phyloP scores from a whole-genome alignment of 768 basidiomycete genomes.

The Suillus occidentalis region DNA sequence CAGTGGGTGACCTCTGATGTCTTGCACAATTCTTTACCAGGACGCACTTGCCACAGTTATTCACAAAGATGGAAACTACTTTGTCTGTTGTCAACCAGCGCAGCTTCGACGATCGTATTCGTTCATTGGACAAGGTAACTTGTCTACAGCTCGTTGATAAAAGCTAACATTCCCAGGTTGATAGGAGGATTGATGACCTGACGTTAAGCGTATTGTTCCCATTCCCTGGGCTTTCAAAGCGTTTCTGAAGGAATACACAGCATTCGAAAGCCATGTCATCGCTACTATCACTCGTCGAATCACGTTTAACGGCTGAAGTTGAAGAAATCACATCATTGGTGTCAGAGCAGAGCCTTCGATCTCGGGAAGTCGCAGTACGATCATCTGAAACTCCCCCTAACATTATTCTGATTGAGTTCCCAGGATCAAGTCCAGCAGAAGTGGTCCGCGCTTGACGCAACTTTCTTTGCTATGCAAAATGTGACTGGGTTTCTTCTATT shows the following conservation, averaged over 20 bases:
- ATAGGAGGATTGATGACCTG: constrained; percentile 23
- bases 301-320: neutral
- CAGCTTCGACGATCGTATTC: constrained; percentile 20
- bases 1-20: constrained; percentile 15
- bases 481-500: constrained; percentile 18
- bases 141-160: neutral
- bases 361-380: constrained; percentile 20
- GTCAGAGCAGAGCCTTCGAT: neutral
- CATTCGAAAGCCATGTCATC: constrained; percentile 29
- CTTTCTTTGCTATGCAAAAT: constrained; percentile 30
- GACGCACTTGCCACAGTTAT: constrained; percentile 21
- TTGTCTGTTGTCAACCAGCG: constrained; percentile 22
- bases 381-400: neutral
- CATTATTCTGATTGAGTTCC: constrained; percentile 12
- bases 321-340: neutral
- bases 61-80: constrained; percentile 20
- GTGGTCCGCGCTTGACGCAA: constrained; percentile 25
- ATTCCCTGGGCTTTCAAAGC: constrained; percentile 3
- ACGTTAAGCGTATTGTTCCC: constrained; percentile 22
- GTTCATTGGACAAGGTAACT: constrained; percentile 25
- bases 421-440: constrained; percentile 33
- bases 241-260: constrained; percentile 14
- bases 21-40: neutral
- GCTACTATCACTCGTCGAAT: constrained; percentile 3
- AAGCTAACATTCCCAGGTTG: constrained; percentile 23